These are phyloP conservation scores for Corylus americana DNA, from an alignment of 306 rosid species.

Conservation along the genomic window DNA sequence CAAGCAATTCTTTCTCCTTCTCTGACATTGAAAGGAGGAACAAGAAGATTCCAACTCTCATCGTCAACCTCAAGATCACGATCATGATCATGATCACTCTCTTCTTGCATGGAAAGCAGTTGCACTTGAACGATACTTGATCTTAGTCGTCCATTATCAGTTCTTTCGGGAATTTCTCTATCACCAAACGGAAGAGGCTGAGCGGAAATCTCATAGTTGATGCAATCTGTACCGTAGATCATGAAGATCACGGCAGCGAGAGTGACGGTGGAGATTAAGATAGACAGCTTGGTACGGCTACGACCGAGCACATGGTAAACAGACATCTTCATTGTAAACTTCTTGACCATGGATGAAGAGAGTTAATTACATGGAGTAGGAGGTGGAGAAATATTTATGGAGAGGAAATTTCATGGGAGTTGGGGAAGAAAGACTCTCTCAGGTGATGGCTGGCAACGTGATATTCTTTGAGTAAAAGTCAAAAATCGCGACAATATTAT, in stretches of 20 bases:
- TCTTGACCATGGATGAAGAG: slow-evolving; percentile 18
- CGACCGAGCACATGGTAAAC: slow-evolving; percentile 30
- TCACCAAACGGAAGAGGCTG: slow-evolving; percentile 1
- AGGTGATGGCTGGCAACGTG: too few species aligned
- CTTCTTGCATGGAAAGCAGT: slow-evolving; percentile 35
- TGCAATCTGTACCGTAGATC: slow-evolving; percentile 19
- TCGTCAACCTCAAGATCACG: slow-evolving; percentile 4
- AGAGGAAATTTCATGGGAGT: slow-evolving; percentile 6
- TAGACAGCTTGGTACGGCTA: slow-evolving; percentile 31
- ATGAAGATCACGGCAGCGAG: slow-evolving; percentile 44
- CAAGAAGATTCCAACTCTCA: slow-evolving; percentile 27
- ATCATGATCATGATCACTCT: not conserved
- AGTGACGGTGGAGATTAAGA: slow-evolving; percentile 33
- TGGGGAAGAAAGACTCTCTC: not conserved
- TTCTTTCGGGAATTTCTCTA: slow-evolving; percentile 5
- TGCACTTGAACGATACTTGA: slow-evolving; percentile 13
- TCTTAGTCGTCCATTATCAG: slow-evolving; percentile 13
- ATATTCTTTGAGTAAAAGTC: not conserved
- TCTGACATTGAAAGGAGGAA: slow-evolving; percentile 44
- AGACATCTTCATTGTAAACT: slow-evolving; percentile 32
- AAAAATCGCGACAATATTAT: not conserved
- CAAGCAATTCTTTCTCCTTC: slow-evolving; percentile 55
- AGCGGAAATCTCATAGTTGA: slow-evolving; percentile 24
- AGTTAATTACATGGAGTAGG: slow-evolving; percentile 7
- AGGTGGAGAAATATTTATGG: not conserved